These are phyloP conservation scores for Mrakia hoshinonis DNA, from an alignment of 768 basidiomycete genomes.

Conservation along the genomic window DNA sequence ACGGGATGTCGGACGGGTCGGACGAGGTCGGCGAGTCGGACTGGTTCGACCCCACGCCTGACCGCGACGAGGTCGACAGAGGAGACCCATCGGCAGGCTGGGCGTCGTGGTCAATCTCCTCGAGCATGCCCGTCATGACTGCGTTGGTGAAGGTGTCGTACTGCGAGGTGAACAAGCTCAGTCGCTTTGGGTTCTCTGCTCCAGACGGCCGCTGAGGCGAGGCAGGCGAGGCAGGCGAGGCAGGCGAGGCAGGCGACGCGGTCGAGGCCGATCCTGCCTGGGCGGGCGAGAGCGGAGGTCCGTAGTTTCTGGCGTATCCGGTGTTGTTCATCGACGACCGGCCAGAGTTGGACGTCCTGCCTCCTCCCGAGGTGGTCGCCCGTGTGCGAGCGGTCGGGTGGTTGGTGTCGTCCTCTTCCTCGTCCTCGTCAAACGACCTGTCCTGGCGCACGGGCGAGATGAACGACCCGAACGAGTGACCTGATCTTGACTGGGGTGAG, in stretches of 20 bases:
- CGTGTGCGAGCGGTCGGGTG: neutral
- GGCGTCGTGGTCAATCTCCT: slow-evolving; percentile 61
- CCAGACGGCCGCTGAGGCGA: neutral
- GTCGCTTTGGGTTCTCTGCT: slow-evolving; percentile 8
- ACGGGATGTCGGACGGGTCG: slow-evolving; percentile 11
- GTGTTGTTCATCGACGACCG: neutral
- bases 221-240: neutral
- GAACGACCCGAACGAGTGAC: slow-evolving; percentile 4
- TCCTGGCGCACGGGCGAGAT: neutral
- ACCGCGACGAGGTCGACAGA: slow-evolving; percentile 14
- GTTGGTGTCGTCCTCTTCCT: slow-evolving; percentile 15
- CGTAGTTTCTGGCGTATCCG: slow-evolving; percentile 5
- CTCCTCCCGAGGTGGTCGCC: neutral
- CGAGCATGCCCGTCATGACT: slow-evolving; percentile 85
- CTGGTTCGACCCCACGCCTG: neutral
- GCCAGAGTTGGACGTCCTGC: neutral
- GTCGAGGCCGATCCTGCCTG: neutral
- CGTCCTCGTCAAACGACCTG: slow-evolving; percentile 1
- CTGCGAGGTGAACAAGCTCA: slow-evolving; percentile 71
- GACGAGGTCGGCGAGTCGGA: neutral
- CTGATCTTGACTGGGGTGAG: slow-evolving; percentile 15
- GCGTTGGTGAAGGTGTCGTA: slow-evolving; percentile 96
- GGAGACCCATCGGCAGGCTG: slow-evolving; percentile 15
- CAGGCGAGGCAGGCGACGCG: neutral
- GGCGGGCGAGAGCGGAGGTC: neutral